A percentile compares a stretch with the other conserved stretches of the same genome.
These are phyloP conservation scores for Cenchrus purpureus DNA, from an alignment of 176 grass and related monocot species.

Conservation along the genomic window DNA sequence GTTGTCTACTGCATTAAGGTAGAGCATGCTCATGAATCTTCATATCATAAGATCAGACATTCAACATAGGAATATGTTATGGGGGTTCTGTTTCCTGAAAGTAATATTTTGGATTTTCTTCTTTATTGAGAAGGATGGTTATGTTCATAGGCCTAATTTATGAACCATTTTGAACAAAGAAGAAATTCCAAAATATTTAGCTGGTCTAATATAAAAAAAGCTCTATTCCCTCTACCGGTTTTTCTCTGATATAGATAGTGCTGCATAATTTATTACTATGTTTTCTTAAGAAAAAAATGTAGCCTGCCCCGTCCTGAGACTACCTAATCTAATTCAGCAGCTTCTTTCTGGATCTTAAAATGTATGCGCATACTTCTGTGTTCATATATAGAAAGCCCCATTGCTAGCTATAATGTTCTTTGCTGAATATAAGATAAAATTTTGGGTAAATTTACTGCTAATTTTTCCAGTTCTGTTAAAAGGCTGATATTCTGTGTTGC, in stretches of 20 bases:
- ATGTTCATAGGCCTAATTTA: background rate
- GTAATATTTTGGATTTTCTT: background rate
- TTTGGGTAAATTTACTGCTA: constrained; percentile 13
- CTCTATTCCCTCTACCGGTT: background rate
- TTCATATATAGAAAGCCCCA: background rate
- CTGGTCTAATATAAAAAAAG: background rate
- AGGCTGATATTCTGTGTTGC: background rate
- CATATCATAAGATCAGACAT: background rate
- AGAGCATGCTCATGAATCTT: background rate
- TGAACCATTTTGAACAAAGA: too few relatives aligned
- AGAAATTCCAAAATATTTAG: background rate
- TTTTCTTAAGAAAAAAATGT: background rate
- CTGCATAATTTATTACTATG: background rate
- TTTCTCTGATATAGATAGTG: constrained; percentile 3
- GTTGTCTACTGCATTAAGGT: background rate
- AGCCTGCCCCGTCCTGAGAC: background rate
- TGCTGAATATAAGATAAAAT: background rate
- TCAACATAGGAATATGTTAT: background rate
- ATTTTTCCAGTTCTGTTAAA: constrained; percentile 1
- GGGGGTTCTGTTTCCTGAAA: background rate
- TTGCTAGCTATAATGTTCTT: background rate
- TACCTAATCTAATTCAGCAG: background rate
- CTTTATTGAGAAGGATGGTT: background rate
- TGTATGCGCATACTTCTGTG: background rate
- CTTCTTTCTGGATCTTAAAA: background rate